Evolutionary conservation across 441 rosid genomes (phyloP).

Genomic region (Capsella rubella): DNA sequence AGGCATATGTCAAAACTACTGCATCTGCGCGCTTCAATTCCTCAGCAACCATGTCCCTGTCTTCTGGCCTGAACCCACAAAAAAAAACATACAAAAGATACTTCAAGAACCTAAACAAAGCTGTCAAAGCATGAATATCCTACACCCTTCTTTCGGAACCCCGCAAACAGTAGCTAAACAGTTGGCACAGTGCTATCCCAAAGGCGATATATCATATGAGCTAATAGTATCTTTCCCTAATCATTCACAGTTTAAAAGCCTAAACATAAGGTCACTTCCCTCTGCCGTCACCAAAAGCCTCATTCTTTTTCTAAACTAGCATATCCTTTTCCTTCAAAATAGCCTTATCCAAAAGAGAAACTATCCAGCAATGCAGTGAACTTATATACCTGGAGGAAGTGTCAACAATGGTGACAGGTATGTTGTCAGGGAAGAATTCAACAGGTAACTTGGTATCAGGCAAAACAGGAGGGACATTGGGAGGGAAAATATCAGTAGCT

Average conservation of each 20-base stretch:
- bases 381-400: constrained; percentile 80
- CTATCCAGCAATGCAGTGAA: not conserved
- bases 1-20: constrained; percentile 91
- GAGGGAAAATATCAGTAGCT: constrained; percentile 69
- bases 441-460: constrained; percentile 83
- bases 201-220: not conserved
- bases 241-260: not conserved
- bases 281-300: not conserved
- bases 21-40: constrained; percentile 93
- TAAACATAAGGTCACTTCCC: not conserved
- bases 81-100: constrained; percentile 16
- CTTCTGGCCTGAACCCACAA: constrained; percentile 62
- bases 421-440: constrained; percentile 84
- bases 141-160: not conserved
- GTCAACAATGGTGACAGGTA: constrained; percentile 88
- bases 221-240: not conserved
- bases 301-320: not conserved
- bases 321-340: not conserved
- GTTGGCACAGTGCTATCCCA: constrained; percentile 3
- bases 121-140: not conserved
- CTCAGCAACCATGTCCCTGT: constrained; percentile 77
- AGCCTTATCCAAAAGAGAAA: not conserved
- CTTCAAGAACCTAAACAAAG: constrained; percentile 22
- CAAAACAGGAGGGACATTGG: constrained; percentile 75
- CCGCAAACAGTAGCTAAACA: not conserved